Base-by-base conservation (phyloP, 208 protist genomes). In the Crithidia acanthocephali region DNA sequence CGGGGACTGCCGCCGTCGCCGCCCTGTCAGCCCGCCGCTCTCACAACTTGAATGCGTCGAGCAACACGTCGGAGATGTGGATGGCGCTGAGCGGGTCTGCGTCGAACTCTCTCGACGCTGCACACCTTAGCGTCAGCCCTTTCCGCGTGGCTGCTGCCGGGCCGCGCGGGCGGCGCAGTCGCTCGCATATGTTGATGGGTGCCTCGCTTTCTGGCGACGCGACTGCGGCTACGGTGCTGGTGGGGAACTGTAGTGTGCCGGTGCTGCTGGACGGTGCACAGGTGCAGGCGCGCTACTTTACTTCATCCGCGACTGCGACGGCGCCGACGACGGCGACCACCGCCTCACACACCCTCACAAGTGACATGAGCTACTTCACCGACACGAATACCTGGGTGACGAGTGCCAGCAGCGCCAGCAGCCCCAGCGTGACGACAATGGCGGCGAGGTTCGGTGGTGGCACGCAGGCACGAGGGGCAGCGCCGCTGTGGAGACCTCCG, bases 301-400 rank as follows among this genome's bases (percentile, higher is more conserved):
- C 30, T 23, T 57, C 62, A 1, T 58, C 48, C 2, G 23, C 62
- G 0, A 58, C 60, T 7, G 40, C 23, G 10, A 40, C 65, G 56
- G 27, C 23, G 51, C 23, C 63, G 30, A 25, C 33, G 40, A 9
- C 53, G 25, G 30, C 55, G 16, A 22, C 28, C 25, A n/a, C 50
- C 28, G 37, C 25, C 20, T 51, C 56, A 1, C n/a, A 18, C 6
- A 30, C 28, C 32, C 30, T 22, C 23, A 28, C 47, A 15, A 42
- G 61, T 30, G 32, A 4, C 1, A 30, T 8, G 3, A 67, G 47
- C n/a, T 56, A 42, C 61, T 44, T 42, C n/a, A 42, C 48, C 3
- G 62, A 48, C 47, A 58, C 48, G n/a, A 57, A 68, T n/a, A 58
- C 48, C 8, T 48, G 20, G 28, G 28, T n/a, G 23, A 68, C 47